These are phyloP conservation scores for Larix kaempferi DNA, from an alignment of 75 land plant species.

Conservation along the genomic window DNA sequence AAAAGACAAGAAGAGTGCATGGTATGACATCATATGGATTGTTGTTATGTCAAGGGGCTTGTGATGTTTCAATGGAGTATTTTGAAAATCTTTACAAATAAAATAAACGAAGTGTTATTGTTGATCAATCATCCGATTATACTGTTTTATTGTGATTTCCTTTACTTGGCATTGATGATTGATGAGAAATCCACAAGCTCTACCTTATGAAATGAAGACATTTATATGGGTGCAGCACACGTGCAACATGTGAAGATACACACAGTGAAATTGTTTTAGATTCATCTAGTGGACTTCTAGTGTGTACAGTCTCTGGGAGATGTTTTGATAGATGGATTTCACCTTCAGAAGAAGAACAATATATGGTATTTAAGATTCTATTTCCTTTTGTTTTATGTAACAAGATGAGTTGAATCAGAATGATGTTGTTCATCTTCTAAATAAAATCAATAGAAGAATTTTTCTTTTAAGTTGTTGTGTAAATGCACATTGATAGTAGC, in stretches of 20 bases:
- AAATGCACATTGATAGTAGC: background rate
- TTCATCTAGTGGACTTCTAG: no score
- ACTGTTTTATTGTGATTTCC: background rate
- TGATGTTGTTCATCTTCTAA: background rate
- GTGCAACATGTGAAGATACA: constrained; percentile 64
- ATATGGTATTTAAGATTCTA: constrained; percentile 36
- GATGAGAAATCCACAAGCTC: background rate
- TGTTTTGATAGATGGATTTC: constrained; percentile 68
- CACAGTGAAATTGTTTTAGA: no score
- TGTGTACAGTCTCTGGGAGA: no score
- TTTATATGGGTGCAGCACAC: constrained; percentile 43
- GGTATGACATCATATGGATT: constrained; percentile 40
- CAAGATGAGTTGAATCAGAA: background rate
- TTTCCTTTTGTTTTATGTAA: background rate
- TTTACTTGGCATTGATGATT: background rate
- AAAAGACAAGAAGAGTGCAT: constrained; percentile 92
- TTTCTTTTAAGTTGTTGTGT: background rate
- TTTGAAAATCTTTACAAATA: background rate
- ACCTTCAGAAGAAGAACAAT: constrained; percentile 56
- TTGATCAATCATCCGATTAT: background rate
- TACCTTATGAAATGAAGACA: background rate
- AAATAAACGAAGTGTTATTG: background rate
- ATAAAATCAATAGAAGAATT: background rate
- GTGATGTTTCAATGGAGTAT: background rate
- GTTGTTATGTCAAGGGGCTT: background rate